Base-by-base conservation (phyloP, 805 yeast species). In the Barnettozyma botsteinii region DNA sequence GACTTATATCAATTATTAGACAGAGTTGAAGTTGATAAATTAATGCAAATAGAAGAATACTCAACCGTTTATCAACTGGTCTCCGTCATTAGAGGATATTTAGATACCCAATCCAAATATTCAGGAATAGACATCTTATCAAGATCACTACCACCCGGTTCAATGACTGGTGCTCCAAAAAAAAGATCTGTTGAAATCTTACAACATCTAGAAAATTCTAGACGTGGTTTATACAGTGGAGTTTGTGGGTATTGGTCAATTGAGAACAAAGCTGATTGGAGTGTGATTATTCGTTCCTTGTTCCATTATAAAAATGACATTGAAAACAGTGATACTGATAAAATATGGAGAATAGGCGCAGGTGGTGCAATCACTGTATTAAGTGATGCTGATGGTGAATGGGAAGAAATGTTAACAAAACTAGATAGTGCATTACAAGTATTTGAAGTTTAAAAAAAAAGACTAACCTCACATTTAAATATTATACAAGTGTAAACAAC, bases 141-240 rank as follows among this genome's bases (percentile, higher is more conserved):
- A 17, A 77, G 77, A 43, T 78, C 96, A 0, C 65, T 94, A 26
- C 98, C 99, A 3, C 96, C 99, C 0, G 99, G 99, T 0, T 91
- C 98, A 1, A 93, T 93, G 99, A 93, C 99, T 0, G 99, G 99
- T 3, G 99, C 99, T 0, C 99, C 99, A 3, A 93, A 93, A 64
- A 84, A 81, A 51, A 72, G 96, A 43, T 86, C 96, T 0, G 95
- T 93, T 6, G 93, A 91, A 59, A 59, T 94, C 5, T 66, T 93
- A 22, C 84, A 81, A 45, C 50, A 60, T 10, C 43, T 63, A 11
- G 64, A 69, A 19, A 59, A 54, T 18, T 36, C 47, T 1, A 51
- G 57, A 33, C 70, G 98, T 52, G 98, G 98, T 0, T 61, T 91
- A 1, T 93, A 93, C 57, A 85, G 96, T 42, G 99, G 99, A 14